Conservation (phyloP, 331 rosid genomes). For the Quercus phellos region DNA sequence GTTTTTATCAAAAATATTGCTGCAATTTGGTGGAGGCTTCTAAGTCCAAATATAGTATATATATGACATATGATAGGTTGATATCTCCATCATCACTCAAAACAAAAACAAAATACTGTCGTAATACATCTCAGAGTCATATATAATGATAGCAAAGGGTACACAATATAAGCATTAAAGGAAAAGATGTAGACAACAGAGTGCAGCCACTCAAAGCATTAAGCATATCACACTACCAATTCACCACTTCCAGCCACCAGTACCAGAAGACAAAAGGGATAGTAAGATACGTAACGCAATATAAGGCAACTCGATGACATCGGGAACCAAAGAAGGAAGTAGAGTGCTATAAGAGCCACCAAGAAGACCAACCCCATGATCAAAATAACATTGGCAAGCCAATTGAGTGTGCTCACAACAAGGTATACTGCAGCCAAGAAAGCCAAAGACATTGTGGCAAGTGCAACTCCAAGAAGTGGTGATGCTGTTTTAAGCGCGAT, state of each 20-base stretch:
- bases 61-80: too few species aligned
- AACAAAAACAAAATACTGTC: too few species aligned
- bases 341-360: neutral
- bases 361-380: neutral
- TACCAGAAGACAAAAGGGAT: neutral
- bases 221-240: too few species aligned
- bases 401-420: conserved; percentile 6
- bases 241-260: neutral
- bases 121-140: too few species aligned
- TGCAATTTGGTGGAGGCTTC: too few species aligned
- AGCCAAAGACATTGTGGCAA: conserved; percentile 15
- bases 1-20: too few species aligned
- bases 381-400: conserved; percentile 19
- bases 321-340: neutral
- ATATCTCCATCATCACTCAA: too few species aligned
- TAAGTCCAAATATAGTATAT: too few species aligned
- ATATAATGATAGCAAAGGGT: too few species aligned
- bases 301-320: neutral
- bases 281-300: conserved; percentile 1
- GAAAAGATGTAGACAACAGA: too few species aligned
- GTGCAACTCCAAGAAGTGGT: conserved; percentile 22
- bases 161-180: too few species aligned
- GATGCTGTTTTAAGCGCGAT: neutral
- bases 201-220: too few species aligned
- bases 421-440: conserved; percentile 31